phyloP scores from a whole-genome alignment of 106 monocot genomes.

The Vanilla planifolia region DNA sequence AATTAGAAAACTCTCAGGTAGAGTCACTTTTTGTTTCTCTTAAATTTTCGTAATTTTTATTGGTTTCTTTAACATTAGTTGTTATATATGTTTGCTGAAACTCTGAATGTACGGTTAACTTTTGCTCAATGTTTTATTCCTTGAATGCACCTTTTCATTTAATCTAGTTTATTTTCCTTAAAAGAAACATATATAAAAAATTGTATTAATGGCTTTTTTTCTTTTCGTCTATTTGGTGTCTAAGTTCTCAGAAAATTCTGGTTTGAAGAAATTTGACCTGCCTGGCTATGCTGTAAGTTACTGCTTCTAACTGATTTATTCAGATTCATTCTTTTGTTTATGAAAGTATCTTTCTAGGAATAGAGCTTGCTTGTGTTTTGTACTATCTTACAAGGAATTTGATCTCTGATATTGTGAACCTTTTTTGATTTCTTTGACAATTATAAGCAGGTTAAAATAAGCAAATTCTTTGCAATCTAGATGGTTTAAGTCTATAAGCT shows the following conservation, averaged over 20 bases:
- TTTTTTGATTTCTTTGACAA: too few relatives aligned
- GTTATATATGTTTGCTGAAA: not conserved
- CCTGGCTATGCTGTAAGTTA: constrained; percentile 62
- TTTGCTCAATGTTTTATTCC: not conserved
- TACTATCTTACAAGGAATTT: too few relatives aligned
- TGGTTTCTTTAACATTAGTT: constrained; percentile 1
- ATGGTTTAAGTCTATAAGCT: too few relatives aligned
- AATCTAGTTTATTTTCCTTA: not conserved
- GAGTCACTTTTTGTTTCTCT: not conserved
- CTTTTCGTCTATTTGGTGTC: not conserved
- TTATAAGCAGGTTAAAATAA: too few relatives aligned
- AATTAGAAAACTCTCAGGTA: constrained; percentile 11
- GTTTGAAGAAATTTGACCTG: constrained; percentile 42
- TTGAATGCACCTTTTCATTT: not conserved
- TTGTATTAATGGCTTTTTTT: constrained; percentile 6
- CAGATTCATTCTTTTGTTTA: not conserved
- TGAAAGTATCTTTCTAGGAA: not conserved
- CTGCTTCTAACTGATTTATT: not conserved
- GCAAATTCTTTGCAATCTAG: too few relatives aligned
- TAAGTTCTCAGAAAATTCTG: constrained; percentile 27
- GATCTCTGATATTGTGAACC: too few relatives aligned
- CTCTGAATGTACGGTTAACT: not conserved
- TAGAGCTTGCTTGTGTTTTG: not conserved
- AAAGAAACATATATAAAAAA: not conserved
- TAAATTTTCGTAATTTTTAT: not conserved